Evolutionary conservation across 2,329 filamentous ascomycete species (phyloP).

Genomic region (Penicillium decumbens): DNA sequence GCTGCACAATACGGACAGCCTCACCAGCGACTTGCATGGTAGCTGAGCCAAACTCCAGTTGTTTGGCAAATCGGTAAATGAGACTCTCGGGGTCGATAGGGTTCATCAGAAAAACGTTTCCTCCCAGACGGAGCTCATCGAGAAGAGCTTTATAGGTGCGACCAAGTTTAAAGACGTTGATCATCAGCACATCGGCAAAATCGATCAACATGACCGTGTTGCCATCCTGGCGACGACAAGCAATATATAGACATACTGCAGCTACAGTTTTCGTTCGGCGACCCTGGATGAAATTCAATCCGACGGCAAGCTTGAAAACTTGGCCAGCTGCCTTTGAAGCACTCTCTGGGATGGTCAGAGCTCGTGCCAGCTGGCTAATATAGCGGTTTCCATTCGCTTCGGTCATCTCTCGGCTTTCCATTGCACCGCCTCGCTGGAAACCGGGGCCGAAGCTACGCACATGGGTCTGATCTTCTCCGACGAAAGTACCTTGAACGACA

Average conservation of each 20-base stretch:
- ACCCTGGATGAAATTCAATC: conserved; percentile 76
- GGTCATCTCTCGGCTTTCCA: conserved; percentile 49
- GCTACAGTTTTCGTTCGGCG: conserved; percentile 79
- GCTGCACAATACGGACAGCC: conserved; percentile 77
- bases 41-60: conserved; percentile 81
- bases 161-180: conserved; percentile 90
- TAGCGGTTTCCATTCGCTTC: conserved; percentile 44
- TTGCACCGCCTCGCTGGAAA: conserved; percentile 45
- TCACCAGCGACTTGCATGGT: conserved; percentile 83
- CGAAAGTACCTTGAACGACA: conserved; percentile 82
- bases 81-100: conserved; percentile 83
- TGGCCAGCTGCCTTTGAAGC: conserved; percentile 63
- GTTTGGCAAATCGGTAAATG: conserved; percentile 83
- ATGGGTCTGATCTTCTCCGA: conserved; percentile 79
- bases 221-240: conserved; percentile 70
- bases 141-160: conserved; percentile 82
- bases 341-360: conserved; percentile 51
- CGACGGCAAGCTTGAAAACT: conserved; percentile 70
- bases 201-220: conserved; percentile 94
- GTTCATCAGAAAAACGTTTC: conserved; percentile 64
- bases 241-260: conserved; percentile 86
- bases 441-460: conserved; percentile 56
- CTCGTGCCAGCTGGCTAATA: conserved; percentile 41
- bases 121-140: conserved; percentile 50
- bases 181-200: conserved; percentile 74